Percentiles rank a stretch among this genome's conserved stretches.
These are phyloP conservation scores for Penicillium bovifimosum DNA, from an alignment of 495 filamentous ascomycete genomes.

Conservation along the genomic window DNA sequence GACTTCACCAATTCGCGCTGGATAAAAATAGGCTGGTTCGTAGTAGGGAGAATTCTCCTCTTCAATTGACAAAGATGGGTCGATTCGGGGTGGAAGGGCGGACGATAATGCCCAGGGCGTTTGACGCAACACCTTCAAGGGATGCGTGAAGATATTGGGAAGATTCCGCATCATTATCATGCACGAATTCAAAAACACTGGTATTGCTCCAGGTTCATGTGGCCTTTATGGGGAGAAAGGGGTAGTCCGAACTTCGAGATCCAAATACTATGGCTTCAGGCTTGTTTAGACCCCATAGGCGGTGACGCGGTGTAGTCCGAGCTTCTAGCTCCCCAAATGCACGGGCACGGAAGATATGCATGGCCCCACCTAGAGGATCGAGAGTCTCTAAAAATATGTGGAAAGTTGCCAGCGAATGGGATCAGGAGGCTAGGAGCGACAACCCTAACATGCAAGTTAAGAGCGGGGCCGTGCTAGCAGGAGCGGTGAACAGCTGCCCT, in stretches of 20 bases:
- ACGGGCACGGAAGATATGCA: too few species aligned
- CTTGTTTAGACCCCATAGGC: too few species aligned
- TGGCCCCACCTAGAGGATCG: too few species aligned
- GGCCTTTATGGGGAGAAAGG: slow-evolving; percentile 1
- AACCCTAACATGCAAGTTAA: too few species aligned
- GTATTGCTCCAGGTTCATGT: not conserved
- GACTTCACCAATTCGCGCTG: slow-evolving; percentile 31
- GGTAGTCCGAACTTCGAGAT: slow-evolving; percentile 4
- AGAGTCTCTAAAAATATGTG: too few species aligned
- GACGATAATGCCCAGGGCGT: slow-evolving; percentile 2
- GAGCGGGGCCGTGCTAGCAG: too few species aligned
- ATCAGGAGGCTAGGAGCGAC: too few species aligned
- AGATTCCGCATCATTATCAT: slow-evolving; percentile 4
- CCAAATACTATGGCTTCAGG: too few species aligned
- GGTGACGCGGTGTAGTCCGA: too few species aligned
- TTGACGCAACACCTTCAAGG: slow-evolving; percentile 1
- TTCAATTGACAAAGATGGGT: slow-evolving; percentile 12
- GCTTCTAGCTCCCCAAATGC: too few species aligned
- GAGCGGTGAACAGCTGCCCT: too few species aligned
- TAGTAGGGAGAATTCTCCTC: slow-evolving; percentile 35
- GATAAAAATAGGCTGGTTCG: slow-evolving; percentile 30
- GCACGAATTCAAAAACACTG: not conserved
- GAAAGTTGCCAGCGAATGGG: too few species aligned
- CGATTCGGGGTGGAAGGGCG: slow-evolving; percentile 8
- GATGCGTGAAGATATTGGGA: not conserved